phyloP scores from a whole-genome alignment of 2,329 filamentous ascomycete species.

The Drechmeria coniospora region DNA sequence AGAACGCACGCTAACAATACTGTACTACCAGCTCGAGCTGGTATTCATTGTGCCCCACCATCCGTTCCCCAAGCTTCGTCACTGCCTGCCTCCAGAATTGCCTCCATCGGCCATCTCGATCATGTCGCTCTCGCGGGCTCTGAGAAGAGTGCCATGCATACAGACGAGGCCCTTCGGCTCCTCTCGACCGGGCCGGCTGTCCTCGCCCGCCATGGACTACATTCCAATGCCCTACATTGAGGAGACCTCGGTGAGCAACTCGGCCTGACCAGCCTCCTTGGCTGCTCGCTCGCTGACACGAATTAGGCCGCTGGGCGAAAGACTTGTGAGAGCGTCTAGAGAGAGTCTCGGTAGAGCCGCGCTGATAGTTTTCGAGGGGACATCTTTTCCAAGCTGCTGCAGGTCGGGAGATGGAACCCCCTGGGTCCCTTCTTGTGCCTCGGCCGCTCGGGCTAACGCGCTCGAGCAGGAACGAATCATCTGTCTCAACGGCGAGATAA shows the following conservation, averaged over 20 bases:
- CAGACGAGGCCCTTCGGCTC: conserved; percentile 28
- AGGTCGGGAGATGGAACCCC: conserved; percentile 31
- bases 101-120: no score
- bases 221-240: conserved; percentile 46
- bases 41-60: no score
- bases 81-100: no score
- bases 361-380: conserved; percentile 40
- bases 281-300: conserved; percentile 10
- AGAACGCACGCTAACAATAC: no score
- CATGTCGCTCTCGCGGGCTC: conserved; percentile 14
- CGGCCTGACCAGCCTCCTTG: not conserved
- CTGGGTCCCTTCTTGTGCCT: no score
- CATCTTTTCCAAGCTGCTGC: conserved; percentile 66
- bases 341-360: not conserved
- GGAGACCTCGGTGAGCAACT: conserved; percentile 22
- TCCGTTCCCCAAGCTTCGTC: no score
- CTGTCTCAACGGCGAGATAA: conserved; percentile 80
- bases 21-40: no score
- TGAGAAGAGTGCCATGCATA: conserved; percentile 18
- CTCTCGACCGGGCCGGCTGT: conserved; percentile 14
- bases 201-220: conserved; percentile 17
- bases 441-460: conserved; percentile 5
- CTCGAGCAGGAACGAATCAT: conserved; percentile 66
- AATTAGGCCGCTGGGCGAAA: conserved; percentile 60
- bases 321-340: conserved; percentile 41